phyloP scores from a whole-genome alignment of 23 red algal genomes.

The Gracilaria gracilis region DNA sequence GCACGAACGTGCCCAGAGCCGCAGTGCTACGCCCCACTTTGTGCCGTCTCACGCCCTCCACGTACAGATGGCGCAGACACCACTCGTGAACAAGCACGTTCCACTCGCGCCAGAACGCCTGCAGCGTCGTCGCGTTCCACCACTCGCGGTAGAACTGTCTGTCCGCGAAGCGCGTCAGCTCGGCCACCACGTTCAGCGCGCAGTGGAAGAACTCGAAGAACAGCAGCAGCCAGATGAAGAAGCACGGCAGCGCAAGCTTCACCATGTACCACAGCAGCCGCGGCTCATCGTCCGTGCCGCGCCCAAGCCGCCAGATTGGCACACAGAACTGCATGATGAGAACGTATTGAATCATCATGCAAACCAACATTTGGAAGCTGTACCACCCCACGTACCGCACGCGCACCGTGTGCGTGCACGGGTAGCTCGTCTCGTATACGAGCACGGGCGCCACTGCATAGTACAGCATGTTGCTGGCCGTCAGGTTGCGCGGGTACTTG shows the following conservation, averaged over 20 bases:
- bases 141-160: slow-evolving; percentile 93
- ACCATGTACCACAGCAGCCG: slow-evolving; percentile 70
- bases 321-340: slow-evolving; percentile 88
- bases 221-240: slow-evolving; percentile 87
- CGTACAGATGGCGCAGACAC: slow-evolving; percentile 91
- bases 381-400: slow-evolving; percentile 70
- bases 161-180: slow-evolving; percentile 91
- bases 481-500: slow-evolving; percentile 86
- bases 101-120: slow-evolving; percentile 94
- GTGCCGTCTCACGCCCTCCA: slow-evolving; percentile 72
- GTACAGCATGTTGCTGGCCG: slow-evolving; percentile 69
- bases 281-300: slow-evolving; percentile 41
- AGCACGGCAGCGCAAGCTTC: slow-evolving; percentile 90
- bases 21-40: slow-evolving; percentile 55
- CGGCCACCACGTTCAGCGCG: slow-evolving; percentile 81
- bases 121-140: slow-evolving; percentile 94
- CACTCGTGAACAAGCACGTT: slow-evolving; percentile 95
- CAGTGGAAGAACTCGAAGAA: slow-evolving; percentile 96
- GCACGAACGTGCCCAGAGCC: slow-evolving; percentile 86
- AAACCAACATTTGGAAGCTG: slow-evolving; percentile 53
- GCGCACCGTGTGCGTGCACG: slow-evolving; percentile 72
- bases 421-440: slow-evolving; percentile 92
- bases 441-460: slow-evolving; percentile 86
- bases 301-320: slow-evolving; percentile 54
- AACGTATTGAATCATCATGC: slow-evolving; percentile 66